Base-by-base conservation (phyloP, 1,284 basidiomycete genomes). In the Gastroboletus turbinatus region DNA sequence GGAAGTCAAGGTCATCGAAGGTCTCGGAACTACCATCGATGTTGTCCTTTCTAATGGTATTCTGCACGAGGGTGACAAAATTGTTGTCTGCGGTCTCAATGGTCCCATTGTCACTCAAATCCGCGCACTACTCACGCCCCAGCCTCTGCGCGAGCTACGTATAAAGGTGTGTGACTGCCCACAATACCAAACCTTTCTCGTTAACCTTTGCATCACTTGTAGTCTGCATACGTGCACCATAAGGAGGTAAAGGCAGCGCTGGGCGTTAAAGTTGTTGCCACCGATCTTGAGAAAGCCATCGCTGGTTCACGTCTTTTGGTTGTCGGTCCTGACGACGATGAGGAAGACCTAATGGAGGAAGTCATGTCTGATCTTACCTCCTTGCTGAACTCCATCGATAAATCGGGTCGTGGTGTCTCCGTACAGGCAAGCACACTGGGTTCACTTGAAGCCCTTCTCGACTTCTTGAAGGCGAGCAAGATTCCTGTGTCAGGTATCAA, bases 1-100 rank as follows among this genome's bases (percentile, higher is more conserved):
- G 54, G 97, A 99, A 75, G 97, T 99, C 73, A 99, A 99, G 82
- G 93, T 98, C 61, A 89, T 99, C 66, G 97, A 99, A 75, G 97
- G 97, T 71, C 80, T 99, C 50, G 97, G 97, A 46, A 99, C 96
- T 39, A 99, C 97, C 2, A 96, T 99, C 67, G 97, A 99, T 78
- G 95, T 99, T 33, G 89, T 99, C 17, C 80, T 99, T 55, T 96
- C 94, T 35, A 99, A 99, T 73, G 97, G 97, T 73, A 88, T 95
- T 61, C 77, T 99, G 67, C 83, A 77, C 57, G 97, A 99, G 73
- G 90, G 96, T 23, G 97, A 99, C 75, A 90, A 82, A 74, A 97
- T 99, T 60, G 96, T 99, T 10, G 82, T 99, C 29, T 99, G 96
- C 69, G 97, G 97, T 72, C 82, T 98, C 60, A 98, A 99, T 70